These are phyloP conservation scores for Oryza officinalis DNA, from an alignment of 176 grass and related monocot species.

Conservation along the genomic window DNA sequence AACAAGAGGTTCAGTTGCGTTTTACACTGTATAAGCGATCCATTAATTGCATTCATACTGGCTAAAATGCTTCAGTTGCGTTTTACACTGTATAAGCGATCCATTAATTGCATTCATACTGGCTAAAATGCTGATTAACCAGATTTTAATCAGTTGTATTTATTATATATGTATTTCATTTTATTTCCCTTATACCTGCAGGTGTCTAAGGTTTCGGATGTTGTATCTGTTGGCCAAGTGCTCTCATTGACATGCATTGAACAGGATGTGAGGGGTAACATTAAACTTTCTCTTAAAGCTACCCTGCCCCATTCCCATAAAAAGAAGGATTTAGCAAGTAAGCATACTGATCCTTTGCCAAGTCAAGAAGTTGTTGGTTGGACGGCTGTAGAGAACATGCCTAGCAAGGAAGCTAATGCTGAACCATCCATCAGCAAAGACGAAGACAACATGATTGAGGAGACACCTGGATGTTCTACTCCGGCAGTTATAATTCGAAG, in stretches of 20 bases:
- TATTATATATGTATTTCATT: conserved; percentile 21
- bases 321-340: conserved; percentile 39
- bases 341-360: conserved; percentile 42
- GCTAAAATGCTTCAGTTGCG: conserved; percentile 15
- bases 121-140: conserved; percentile 7
- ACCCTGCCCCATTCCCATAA: conserved; percentile 41
- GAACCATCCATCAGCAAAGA: conserved; percentile 39
- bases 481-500: conserved; percentile 74
- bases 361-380: conserved; percentile 55
- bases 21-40: neutral
- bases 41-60: neutral
- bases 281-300: conserved; percentile 92
- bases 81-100: neutral
- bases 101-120: neutral
- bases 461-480: conserved; percentile 36
- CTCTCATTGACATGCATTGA: conserved; percentile 86
- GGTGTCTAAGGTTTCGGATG: conserved; percentile 85
- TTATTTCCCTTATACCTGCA: conserved; percentile 33
- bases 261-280: conserved; percentile 87
- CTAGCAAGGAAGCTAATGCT: conserved; percentile 35
- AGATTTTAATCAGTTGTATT: conserved; percentile 34
- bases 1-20: neutral
- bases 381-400: conserved; percentile 51
- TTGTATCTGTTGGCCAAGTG: conserved; percentile 78
- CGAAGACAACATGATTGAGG: conserved; percentile 33